Evolutionary conservation across 495 filamentous ascomycete genomes (phyloP).

Genomic region (Penicillium nucicola): DNA sequence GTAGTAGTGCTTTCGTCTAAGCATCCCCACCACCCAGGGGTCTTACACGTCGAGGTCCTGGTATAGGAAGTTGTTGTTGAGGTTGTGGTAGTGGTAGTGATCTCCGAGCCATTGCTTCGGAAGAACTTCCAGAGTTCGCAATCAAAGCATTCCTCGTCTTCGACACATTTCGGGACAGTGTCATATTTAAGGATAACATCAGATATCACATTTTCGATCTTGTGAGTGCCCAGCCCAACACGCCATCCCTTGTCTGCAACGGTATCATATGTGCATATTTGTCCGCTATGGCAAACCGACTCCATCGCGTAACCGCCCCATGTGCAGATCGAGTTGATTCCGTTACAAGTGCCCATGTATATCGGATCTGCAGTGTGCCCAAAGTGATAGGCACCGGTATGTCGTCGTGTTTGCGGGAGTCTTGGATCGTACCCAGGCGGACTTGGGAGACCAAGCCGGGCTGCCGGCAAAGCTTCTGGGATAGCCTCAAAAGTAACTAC

Average conservation of each 20-base stretch:
- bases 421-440: conserved; percentile 74
- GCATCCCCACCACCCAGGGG: conserved; percentile 71
- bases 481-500: conserved; percentile 87
- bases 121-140: conserved; percentile 94
- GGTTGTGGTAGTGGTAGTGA: conserved; percentile 59
- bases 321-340: conserved; percentile 80
- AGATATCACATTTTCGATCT: conserved; percentile 76
- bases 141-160: conserved; percentile 76
- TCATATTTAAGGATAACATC: conserved; percentile 84
- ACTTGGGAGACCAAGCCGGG: conserved; percentile 78
- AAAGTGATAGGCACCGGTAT: conserved; percentile 86
- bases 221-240: conserved; percentile 79
- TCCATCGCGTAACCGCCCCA: conserved; percentile 95
- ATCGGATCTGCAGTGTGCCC: conserved; percentile 95
- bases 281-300: conserved; percentile 82
- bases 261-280: conserved; percentile 86
- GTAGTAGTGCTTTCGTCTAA: conserved; percentile 62
- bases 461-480: conserved; percentile 82
- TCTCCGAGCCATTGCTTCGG: conserved; percentile 79
- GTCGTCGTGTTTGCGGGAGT: conserved; percentile 63
- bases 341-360: conserved; percentile 91
- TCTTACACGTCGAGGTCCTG: conserved; percentile 81
- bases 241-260: conserved; percentile 89
- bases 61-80: conserved; percentile 57
- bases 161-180: conserved; percentile 69